These are phyloP conservation scores for Kluyveromyces aestuarii DNA, from an alignment of 805 yeast genomes.

Conservation along the genomic window DNA sequence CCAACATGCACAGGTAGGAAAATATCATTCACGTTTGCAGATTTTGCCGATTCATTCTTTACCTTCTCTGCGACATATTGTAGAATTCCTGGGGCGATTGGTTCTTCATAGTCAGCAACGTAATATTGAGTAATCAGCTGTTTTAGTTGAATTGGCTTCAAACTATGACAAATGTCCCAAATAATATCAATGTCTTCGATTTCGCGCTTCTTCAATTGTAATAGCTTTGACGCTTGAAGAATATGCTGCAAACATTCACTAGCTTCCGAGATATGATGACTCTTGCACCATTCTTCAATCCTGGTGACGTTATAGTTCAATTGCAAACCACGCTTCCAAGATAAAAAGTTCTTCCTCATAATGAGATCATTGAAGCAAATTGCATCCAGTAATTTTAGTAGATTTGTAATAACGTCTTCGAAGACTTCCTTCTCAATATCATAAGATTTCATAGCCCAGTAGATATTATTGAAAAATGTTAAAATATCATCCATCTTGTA, in stretches of 20 bases:
- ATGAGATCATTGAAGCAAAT: constrained; percentile 90
- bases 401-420: constrained; percentile 74
- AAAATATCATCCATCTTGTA: constrained; percentile 93
- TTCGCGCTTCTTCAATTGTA: constrained; percentile 86
- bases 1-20: constrained; percentile 64
- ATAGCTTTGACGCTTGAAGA: constrained; percentile 84
- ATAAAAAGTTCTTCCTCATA: constrained; percentile 86
- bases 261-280: constrained; percentile 84
- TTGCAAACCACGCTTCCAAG: constrained; percentile 97
- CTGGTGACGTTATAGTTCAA: constrained; percentile 93
- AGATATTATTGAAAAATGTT: constrained; percentile 79
- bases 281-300: constrained; percentile 96
- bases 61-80: constrained; percentile 75
- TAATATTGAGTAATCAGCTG: constrained; percentile 81
- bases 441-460: constrained; percentile 89
- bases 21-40: constrained; percentile 47
- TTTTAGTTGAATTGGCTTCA: constrained; percentile 94
- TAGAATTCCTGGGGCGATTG: constrained; percentile 73
- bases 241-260: constrained; percentile 75
- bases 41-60: constrained; percentile 39
- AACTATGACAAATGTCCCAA: constrained; percentile 88
- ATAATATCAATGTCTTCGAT: constrained; percentile 84
- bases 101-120: constrained; percentile 91
- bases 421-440: constrained; percentile 78
- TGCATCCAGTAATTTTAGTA: constrained; percentile 82